Evolutionary conservation across 1,284 basidiomycete species (phyloP), one percentile per base, ranked within the genome.

Genomic region (Pseudozyma hubeiensis): DNA sequence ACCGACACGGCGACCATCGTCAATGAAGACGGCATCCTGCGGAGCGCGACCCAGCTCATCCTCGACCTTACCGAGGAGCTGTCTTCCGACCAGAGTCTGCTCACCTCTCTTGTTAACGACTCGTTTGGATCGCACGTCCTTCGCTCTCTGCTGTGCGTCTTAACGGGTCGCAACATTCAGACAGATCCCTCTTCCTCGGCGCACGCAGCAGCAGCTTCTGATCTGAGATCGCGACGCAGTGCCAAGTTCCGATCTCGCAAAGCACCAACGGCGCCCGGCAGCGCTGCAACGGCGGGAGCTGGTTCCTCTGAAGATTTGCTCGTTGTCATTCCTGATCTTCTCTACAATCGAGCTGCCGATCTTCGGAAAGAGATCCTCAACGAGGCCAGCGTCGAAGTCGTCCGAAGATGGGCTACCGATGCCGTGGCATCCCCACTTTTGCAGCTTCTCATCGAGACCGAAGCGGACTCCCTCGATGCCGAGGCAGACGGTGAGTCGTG

Each of bases 51-150:
- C 5, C 65, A 76, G 43, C 70, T 80, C 48, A 53, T 78, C 29
- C 46, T 78, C 16, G 80, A 80, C 49, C 56, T 75, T 16, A 47
- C 58, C 19, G 60, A 72, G 29, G 79, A 81, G 48, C 58, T 79
- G 7, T 48, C 60, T 11, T 56, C 63, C 8, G 53, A 64, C 14
- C 52, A 51, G 39, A 3, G n/a, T 6, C n/a, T 59, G 19, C 40
- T 78, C 6, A 14, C 40, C 5, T 44, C 43, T 13, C 53, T 81
- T 14, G 60, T 81, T 8, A 69, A 70, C 10, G 75, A 81, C 39
- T 24, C 65, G 10, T 82, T 82, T 35, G 80, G 67, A 5, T 77
- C 79, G 7, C 80, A 82, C 43, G 70, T 80, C 3, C 56, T 84
- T 7, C 72, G 82, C n/a, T 65, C 79, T 2, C 40, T 80, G 39